Evolutionary conservation across 352 stramenopile genomes (phyloP).

Genomic region (Phytophthora hibernalis): DNA sequence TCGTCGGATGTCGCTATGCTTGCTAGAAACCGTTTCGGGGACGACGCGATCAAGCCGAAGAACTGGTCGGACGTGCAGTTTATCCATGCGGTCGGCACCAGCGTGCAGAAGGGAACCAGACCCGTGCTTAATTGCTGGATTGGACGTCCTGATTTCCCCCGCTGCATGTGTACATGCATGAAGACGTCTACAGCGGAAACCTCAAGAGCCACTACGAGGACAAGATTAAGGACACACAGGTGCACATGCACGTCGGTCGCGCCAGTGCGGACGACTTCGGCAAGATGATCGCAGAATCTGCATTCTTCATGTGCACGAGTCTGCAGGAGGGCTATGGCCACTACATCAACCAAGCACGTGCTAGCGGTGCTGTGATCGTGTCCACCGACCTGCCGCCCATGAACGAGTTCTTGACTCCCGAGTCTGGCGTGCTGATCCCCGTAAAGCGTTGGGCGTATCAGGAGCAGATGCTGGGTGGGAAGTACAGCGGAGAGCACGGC

Average conservation of each 20-base stretch:
- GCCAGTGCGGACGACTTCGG: constrained; percentile 51
- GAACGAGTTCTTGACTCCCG: constrained; percentile 64
- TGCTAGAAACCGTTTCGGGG: constrained; percentile 38
- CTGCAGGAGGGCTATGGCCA: constrained; percentile 68
- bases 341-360: constrained; percentile 79
- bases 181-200: constrained; percentile 41
- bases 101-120: constrained; percentile 61
- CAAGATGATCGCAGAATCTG: constrained; percentile 53
- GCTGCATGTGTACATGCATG: constrained; percentile 61
- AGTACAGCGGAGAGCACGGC: constrained; percentile 58
- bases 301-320: constrained; percentile 74
- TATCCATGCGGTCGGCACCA: constrained; percentile 60
- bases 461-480: constrained; percentile 60
- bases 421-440: constrained; percentile 54
- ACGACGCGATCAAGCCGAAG: constrained; percentile 40
- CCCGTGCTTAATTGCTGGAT: constrained; percentile 70
- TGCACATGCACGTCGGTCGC: constrained; percentile 49
- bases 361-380: constrained; percentile 53
- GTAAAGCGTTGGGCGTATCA: constrained; percentile 34
- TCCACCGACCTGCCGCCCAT: constrained; percentile 63
- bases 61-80: constrained; percentile 58
- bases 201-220: constrained; percentile 42
- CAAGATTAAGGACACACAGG: constrained; percentile 30
- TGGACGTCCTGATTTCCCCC: constrained; percentile 48
- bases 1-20: constrained; percentile 57